Base-by-base conservation (phyloP, 179 eudicot genomes). In the Heliamphora pulchella region DNA sequence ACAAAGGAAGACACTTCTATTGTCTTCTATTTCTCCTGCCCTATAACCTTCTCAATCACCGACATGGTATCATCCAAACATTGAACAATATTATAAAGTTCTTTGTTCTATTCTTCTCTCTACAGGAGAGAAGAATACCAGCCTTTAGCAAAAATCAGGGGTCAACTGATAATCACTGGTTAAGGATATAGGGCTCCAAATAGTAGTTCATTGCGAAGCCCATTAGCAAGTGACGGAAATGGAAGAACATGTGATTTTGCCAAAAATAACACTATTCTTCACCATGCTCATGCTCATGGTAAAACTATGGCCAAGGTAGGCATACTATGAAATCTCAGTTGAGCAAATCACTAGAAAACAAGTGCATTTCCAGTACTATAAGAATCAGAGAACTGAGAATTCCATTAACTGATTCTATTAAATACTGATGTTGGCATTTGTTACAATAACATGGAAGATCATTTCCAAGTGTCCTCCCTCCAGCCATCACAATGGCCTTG, bases 21-120 rank as follows among this genome's bases (percentile, higher is more conserved):
- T 65, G 11, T 22, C 69, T 65, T 65, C 41, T 65, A 65, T 65
- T 20, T 65, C 69, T 65, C 22, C 69, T 65, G 69, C 22, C 43
- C 69, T 20, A 0, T 65, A 41, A 5, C 8, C 10, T 61, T 65
- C 43, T 22, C 69, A 31, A 1, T 48, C 51, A 48, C 51, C 51
- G 51, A 48, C 5, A 48, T 48, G 51, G 51, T 48, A 48, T 48
- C 51, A 48, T 48, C 4, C 7, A 3, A 48, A 48, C 51, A 48
- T 48, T 48, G 51, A 48, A 48, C 51, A 48, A 48, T 48, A 48
- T 48, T 48, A 3, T 3, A 48, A 3, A 48, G 51, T 3, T 6
- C 5, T 3, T 48, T 11, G 14, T 57, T 57, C 62, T 57, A 17
- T 57, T 14, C 62, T 14, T 2, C 62, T 17, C 62, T 10, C 15